Evolutionary conservation across 225 moss, liverwort and hornwort species (phyloP).

Genomic region (Marchantia paleacea): DNA sequence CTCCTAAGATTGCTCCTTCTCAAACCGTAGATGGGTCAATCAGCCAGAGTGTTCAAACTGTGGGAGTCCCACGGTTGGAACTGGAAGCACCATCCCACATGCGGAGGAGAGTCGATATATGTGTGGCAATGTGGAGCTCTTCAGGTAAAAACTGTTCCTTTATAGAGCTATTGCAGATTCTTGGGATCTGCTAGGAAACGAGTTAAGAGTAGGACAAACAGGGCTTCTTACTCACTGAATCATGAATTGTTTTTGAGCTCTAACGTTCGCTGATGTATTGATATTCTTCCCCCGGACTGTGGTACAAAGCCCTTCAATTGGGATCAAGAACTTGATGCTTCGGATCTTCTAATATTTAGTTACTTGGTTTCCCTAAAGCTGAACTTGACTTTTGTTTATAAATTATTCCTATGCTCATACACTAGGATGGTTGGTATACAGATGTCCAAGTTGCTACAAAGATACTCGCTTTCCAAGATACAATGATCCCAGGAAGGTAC

Average conservation of each 20-base stretch:
- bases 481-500: constrained; percentile 58
- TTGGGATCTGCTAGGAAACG: too few species aligned
- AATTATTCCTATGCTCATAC: too few species aligned
- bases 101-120: constrained; percentile 44
- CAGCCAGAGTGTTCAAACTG: constrained; percentile 59
- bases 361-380: too few species aligned
- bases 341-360: too few species aligned
- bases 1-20: neutral
- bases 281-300: too few species aligned
- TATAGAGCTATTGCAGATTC: neutral
- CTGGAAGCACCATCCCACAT: constrained; percentile 38
- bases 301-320: too few species aligned
- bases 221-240: too few species aligned
- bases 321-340: too few species aligned
- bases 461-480: constrained; percentile 64
- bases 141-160: constrained; percentile 14
- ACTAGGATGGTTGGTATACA: neutral
- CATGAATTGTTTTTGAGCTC: too few species aligned
- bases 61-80: constrained; percentile 33
- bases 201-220: too few species aligned
- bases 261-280: too few species aligned
- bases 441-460: constrained; percentile 46
- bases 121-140: constrained; percentile 55
- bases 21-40: constrained; percentile 52
- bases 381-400: too few species aligned